Conservation (phyloP, 1,139 yeast species). For the Geotrichum siamense region DNA sequence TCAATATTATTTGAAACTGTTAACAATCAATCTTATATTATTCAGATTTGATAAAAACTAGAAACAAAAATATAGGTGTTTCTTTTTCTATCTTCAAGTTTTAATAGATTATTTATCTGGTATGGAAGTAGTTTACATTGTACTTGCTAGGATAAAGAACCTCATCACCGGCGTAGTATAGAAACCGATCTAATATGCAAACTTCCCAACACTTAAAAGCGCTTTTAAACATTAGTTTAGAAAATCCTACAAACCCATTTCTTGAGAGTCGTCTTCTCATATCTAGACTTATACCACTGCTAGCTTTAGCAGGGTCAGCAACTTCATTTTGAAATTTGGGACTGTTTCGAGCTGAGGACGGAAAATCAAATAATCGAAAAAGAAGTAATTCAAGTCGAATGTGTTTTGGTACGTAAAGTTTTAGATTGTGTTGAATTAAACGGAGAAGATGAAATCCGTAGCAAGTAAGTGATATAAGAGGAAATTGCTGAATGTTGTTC, state of each 20-base stretch:
- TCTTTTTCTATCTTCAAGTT: no score
- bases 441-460: constrained; percentile 8
- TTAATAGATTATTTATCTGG: no score
- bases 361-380: constrained; percentile 11
- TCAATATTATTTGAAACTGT: no score
- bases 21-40: no score
- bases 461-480: constrained; percentile 2
- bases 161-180: constrained; percentile 9
- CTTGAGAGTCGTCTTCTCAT: not conserved
- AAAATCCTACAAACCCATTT: constrained; percentile 8
- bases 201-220: constrained; percentile 5
- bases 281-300: not conserved
- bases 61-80: no score
- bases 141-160: constrained; percentile 9
- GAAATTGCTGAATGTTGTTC: not conserved
- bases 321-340: not conserved
- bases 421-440: constrained; percentile 13
- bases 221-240: constrained; percentile 5
- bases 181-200: constrained; percentile 7
- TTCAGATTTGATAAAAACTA: no score
- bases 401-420: constrained; percentile 12
- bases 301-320: not conserved
- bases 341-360: constrained; percentile 10
- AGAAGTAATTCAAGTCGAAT: constrained; percentile 10
- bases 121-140: no score